Conservation (phyloP, 2,329 filamentous ascomycete genomes). For the Juglanconis oblonga region DNA sequence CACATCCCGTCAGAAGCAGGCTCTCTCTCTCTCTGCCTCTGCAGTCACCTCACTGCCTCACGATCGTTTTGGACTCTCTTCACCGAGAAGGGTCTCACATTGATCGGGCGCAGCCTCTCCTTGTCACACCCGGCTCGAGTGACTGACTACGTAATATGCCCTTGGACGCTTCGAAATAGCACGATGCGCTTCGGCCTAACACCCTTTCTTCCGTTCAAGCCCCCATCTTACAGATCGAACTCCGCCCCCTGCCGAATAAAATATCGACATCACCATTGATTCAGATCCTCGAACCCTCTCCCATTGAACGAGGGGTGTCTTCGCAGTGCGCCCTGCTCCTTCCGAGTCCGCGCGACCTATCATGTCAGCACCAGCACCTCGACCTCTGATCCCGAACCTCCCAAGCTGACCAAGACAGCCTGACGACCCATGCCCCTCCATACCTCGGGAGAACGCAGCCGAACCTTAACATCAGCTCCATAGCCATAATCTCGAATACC, state of each 20-base stretch:
- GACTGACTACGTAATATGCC: slow-evolving; percentile 16
- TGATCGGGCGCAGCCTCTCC: slow-evolving; percentile 8
- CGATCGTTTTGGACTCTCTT: neutral
- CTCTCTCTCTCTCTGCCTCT: slow-evolving; percentile 5
- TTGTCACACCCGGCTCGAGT: slow-evolving; percentile 8
- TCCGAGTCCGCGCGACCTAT: slow-evolving; percentile 1
- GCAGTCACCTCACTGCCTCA: neutral
- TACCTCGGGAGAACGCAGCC: neutral
- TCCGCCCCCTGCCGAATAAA: slow-evolving; percentile 19
- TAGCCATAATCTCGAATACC: neutral
- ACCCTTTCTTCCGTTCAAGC: slow-evolving; percentile 16
- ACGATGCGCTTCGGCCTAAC: slow-evolving; percentile 19
- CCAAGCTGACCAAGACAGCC: slow-evolving; percentile 16
- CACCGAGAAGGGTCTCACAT: neutral
- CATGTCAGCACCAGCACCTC: neutral
- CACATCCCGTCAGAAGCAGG: slow-evolving; percentile 11
- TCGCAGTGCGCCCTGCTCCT: neutral
- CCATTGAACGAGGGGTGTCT: neutral
- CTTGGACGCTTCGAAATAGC: slow-evolving; percentile 15
- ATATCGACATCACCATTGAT: slow-evolving; percentile 5
- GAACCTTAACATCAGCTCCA: slow-evolving; percentile 1
- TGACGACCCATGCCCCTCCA: slow-evolving; percentile 1
- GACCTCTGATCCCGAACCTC: neutral
- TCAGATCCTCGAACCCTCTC: neutral
- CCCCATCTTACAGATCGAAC: slow-evolving; percentile 15